Conservation (phyloP, 1,284 basidiomycete species). For the Ustilago trichophora region DNA sequence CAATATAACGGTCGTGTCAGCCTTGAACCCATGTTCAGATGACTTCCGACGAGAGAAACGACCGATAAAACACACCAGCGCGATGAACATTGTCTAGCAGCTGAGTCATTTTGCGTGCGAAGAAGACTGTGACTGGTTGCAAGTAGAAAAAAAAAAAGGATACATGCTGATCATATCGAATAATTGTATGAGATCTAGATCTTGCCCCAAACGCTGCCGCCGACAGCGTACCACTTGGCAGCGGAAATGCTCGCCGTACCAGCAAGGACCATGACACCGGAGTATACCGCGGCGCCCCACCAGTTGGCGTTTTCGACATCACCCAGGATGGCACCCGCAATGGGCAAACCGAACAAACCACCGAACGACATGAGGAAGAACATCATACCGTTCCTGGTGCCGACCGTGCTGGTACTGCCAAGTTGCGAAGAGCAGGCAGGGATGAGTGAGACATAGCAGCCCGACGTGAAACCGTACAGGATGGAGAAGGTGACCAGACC, state of each 20-base stretch:
- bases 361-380: constrained; percentile 43
- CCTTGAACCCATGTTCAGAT: too few species aligned
- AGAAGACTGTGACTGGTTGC: too few species aligned
- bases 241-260: constrained; percentile 16
- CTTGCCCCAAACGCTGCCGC: constrained; percentile 26
- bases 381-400: constrained; percentile 44
- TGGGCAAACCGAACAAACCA: constrained; percentile 40
- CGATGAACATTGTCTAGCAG: too few species aligned
- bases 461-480: constrained; percentile 53
- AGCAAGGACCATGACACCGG: constrained; percentile 14
- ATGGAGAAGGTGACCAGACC: constrained; percentile 36
- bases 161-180: neutral
- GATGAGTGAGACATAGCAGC: constrained; percentile 53
- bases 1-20: too few species aligned
- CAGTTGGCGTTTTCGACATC: constrained; percentile 13
- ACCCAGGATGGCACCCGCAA: constrained; percentile 44
- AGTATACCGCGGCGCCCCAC: constrained; percentile 28
- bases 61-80: too few species aligned
- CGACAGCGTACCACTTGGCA: constrained; percentile 28
- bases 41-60: too few species aligned
- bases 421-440: constrained; percentile 40
- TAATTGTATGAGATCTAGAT: constrained; percentile 6
- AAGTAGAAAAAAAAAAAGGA: neutral
- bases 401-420: constrained; percentile 32
- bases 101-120: too few species aligned